Evolutionary conservation across 208 protist genomes (phyloP).

Genomic region (Leishmania martiniquensis): DNA sequence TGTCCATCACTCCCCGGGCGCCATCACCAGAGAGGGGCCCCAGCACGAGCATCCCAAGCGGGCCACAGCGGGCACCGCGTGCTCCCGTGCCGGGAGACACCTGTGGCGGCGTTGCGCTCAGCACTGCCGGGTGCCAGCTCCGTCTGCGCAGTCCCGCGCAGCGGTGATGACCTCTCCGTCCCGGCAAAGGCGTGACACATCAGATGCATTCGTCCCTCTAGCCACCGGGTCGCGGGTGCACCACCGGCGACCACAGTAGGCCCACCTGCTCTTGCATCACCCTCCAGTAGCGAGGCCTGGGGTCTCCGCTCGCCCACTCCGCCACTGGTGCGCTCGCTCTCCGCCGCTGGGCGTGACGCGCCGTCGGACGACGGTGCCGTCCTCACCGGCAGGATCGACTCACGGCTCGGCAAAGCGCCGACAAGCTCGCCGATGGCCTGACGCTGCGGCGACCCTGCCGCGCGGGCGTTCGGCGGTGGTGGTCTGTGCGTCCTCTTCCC

Average conservation of each 20-base stretch:
- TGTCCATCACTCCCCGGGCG: not conserved
- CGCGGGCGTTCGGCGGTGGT: not conserved
- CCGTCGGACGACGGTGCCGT: constrained; percentile 1
- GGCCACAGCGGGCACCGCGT: not conserved
- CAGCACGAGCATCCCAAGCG: not conserved
- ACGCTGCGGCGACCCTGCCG: not conserved
- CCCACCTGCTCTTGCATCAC: not conserved
- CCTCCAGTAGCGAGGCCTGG: not conserved
- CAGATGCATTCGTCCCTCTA: not conserved
- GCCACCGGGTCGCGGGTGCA: not conserved
- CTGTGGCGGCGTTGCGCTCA: not conserved
- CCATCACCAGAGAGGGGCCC: not conserved
- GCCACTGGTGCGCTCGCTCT: not conserved
- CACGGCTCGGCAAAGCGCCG: constrained; percentile 1
- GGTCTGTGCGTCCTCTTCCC: not conserved
- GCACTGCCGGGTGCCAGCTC: not conserved
- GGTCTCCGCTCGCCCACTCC: not conserved
- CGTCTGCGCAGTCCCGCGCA: not conserved
- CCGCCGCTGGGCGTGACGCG: not conserved
- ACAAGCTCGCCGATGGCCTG: constrained; percentile 1
- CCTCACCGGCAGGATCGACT: constrained; percentile 8
- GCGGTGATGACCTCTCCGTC: constrained; percentile 19
- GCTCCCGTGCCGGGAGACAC: not conserved
- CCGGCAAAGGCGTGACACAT: not conserved
- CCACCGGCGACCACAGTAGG: not conserved